Percentiles rank a stretch among this genome's conserved stretches.
Conservation (phyloP, 352 stramenopile genomes). For the Phytophthora macrochlamydospora region DNA sequence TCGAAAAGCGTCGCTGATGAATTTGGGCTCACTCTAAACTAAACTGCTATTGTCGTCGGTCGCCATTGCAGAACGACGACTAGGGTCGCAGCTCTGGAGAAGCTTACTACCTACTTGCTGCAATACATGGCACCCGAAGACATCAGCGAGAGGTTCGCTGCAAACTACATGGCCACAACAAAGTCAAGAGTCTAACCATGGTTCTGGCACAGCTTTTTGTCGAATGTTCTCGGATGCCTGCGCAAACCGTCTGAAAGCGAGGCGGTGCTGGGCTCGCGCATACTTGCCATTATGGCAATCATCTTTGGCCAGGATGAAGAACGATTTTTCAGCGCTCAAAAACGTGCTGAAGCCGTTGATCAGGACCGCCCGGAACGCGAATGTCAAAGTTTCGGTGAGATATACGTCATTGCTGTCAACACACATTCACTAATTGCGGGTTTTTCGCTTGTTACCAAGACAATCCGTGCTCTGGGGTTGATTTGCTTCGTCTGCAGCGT, state of each 20-base stretch:
- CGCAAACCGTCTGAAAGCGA: conserved; percentile 77
- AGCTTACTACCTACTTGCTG: conserved; percentile 59
- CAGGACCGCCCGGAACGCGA: conserved; percentile 62
- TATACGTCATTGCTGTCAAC: neutral
- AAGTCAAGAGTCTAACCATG: no score
- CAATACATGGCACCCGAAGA: conserved; percentile 73
- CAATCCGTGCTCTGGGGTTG: conserved; percentile 68
- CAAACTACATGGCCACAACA: neutral
- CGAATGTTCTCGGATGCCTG: conserved; percentile 68
- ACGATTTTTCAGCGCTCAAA: conserved; percentile 79
- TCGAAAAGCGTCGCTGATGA: conserved; percentile 1
- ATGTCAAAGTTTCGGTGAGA: conserved; percentile 71
- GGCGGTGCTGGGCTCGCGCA: conserved; percentile 63
- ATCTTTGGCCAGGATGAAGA: conserved; percentile 81
- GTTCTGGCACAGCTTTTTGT: conserved; percentile 55
- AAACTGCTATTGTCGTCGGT: neutral
- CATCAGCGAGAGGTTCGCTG: conserved; percentile 55
- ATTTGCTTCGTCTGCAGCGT: conserved; percentile 80
- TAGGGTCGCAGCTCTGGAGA: conserved; percentile 72
- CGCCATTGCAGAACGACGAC: conserved; percentile 59
- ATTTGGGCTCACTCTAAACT: neutral
- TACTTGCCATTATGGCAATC: conserved; percentile 75
- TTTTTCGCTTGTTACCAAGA: neutral
- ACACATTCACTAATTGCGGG: neutral
- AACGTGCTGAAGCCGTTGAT: conserved; percentile 72